Conservation (phyloP, 345 rosid species). For the Iberis pinnata region DNA sequence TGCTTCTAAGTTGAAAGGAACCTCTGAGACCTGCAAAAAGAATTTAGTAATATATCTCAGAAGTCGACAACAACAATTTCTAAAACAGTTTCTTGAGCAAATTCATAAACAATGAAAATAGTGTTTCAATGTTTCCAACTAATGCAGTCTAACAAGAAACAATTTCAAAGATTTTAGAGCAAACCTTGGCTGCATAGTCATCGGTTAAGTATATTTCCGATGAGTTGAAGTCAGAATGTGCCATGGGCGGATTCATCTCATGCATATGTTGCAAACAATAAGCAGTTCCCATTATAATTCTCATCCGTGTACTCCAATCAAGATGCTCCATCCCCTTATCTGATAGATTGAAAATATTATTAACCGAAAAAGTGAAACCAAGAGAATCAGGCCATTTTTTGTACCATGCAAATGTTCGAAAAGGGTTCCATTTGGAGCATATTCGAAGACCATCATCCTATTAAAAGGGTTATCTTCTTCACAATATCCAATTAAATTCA, state of each 20-base stretch:
- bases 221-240: constrained; percentile 50
- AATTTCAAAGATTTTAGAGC: neutral
- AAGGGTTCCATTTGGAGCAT: constrained; percentile 91
- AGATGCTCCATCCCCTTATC: constrained; percentile 88
- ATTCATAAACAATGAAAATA: no score
- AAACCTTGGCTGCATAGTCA: constrained; percentile 93
- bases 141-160: neutral
- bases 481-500: constrained; percentile 77
- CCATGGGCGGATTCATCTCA: constrained; percentile 70
- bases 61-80: neutral
- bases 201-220: constrained; percentile 55
- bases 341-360: constrained; percentile 34
- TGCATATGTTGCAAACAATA: constrained; percentile 92
- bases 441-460: constrained; percentile 99
- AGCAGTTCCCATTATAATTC: constrained; percentile 80
- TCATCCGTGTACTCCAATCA: constrained; percentile 76
- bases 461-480: constrained; percentile 85
- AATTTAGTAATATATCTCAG: constrained; percentile 6
- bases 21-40: constrained; percentile 66
- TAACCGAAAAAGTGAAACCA: neutral
- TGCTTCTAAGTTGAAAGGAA: constrained; percentile 32
- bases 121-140: no score
- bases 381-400: constrained; percentile 14
- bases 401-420: constrained; percentile 90
- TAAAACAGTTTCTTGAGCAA: neutral